These are phyloP conservation scores for Ustilago esculenta DNA, from an alignment of 1,284 basidiomycete species.

Conservation along the genomic window DNA sequence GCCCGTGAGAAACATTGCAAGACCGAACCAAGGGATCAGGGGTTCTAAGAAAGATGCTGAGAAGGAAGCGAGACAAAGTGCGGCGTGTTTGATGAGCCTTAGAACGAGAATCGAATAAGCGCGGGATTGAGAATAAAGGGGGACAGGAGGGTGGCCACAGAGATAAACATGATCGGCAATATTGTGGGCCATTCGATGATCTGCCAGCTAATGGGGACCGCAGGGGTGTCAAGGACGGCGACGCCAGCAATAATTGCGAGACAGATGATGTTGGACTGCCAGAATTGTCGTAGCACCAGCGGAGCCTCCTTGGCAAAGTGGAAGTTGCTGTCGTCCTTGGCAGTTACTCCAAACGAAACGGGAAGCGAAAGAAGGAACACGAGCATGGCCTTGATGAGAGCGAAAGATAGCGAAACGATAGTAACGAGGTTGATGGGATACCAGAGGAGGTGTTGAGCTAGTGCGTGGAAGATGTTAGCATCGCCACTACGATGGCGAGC, in stretches of 20 bases:
- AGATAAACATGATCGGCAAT: conserved; percentile 17
- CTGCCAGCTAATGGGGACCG: conserved; percentile 23
- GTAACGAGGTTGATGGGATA: conserved; percentile 72
- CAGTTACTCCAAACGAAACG: conserved; percentile 75
- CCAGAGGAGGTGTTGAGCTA: conserved; percentile 78
- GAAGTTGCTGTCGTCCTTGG: conserved; percentile 45
- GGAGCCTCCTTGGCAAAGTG: conserved; percentile 90
- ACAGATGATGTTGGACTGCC: conserved; percentile 26
- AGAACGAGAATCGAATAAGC: conserved; percentile 28
- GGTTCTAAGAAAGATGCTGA: not conserved
- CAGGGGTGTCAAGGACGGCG: conserved; percentile 16
- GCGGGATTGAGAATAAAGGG: conserved; percentile 25
- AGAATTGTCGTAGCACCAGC: conserved; percentile 71
- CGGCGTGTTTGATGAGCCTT: not conserved
- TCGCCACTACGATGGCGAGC: conserved; percentile 81
- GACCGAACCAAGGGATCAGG: not conserved
- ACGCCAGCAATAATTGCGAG: conserved; percentile 16
- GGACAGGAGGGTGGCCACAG: conserved; percentile 21
- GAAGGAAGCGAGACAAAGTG: not conserved
- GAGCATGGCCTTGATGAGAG: conserved; percentile 76
- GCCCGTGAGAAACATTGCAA: conserved; percentile 5
- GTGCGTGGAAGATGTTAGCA: conserved; percentile 72
- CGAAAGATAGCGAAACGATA: conserved; percentile 34
- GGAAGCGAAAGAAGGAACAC: conserved; percentile 83
- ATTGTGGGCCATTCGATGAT: conserved; percentile 30